Percentiles rank a stretch among this genome's conserved stretches.
Evolutionary conservation across 2,329 filamentous ascomycete species (phyloP).

Genomic region (Fusarium sp.): DNA sequence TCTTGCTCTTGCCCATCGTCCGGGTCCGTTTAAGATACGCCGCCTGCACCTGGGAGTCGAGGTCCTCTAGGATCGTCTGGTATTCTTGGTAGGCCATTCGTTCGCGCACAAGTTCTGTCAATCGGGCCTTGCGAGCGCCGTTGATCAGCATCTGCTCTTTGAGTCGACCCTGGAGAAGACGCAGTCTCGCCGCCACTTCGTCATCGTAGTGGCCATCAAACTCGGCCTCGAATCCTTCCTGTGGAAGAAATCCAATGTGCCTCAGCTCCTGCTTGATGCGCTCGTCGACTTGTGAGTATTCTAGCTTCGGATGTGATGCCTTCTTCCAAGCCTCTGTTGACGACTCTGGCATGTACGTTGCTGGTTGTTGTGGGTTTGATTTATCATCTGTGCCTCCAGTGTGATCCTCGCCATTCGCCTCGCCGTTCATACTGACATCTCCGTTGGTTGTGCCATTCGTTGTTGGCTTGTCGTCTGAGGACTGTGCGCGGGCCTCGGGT

Average conservation of each 20-base stretch:
- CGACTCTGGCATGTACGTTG: constrained; percentile 85
- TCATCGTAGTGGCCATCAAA: constrained; percentile 95
- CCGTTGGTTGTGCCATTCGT: constrained; percentile 68
- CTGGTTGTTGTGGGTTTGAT: constrained; percentile 70
- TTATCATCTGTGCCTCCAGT: constrained; percentile 57
- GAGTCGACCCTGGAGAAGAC: constrained; percentile 86
- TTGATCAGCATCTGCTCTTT: constrained; percentile 90
- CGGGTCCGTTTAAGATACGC: constrained; percentile 97
- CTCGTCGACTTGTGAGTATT: constrained; percentile 90
- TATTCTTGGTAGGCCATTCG: constrained; percentile 98
- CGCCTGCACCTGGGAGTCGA: constrained; percentile 94
- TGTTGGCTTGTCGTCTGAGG: constrained; percentile 71
- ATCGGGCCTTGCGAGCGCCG: constrained; percentile 88
- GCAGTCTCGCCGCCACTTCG: constrained; percentile 91
- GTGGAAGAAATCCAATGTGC: constrained; percentile 88
- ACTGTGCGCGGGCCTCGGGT: constrained; percentile 76
- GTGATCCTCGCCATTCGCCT: constrained; percentile 57
- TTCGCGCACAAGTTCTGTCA: constrained; percentile 90
- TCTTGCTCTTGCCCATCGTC: constrained; percentile 94
- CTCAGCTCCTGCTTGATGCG: constrained; percentile 92
- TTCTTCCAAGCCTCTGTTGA: constrained; percentile 85
- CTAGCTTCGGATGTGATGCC: constrained; percentile 80
- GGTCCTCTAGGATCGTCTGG: constrained; percentile 94
- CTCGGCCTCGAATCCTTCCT: constrained; percentile 76
- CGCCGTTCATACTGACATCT: constrained; percentile 70